Conservation (phyloP, 2,329 filamentous ascomycete species). For the Stachybotrys chartarum region DNA sequence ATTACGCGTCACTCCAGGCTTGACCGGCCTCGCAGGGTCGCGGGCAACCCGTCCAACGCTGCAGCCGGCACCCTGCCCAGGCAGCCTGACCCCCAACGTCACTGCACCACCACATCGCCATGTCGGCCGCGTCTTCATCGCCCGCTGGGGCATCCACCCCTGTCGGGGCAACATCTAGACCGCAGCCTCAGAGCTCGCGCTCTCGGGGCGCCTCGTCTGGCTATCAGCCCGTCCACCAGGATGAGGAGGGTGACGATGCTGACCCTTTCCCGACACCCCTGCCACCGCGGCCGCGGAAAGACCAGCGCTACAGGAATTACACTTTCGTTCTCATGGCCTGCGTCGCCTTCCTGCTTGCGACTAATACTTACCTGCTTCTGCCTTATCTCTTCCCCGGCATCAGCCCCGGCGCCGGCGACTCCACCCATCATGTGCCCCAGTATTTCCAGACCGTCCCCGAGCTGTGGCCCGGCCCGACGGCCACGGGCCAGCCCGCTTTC, state of each 20-base stretch:
- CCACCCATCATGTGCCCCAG: constrained; percentile 42
- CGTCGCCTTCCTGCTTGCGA: constrained; percentile 27
- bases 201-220: constrained; percentile 10
- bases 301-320: constrained; percentile 20
- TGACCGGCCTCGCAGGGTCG: too few relatives aligned
- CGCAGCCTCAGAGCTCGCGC: constrained; percentile 6
- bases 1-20: too few relatives aligned
- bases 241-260: constrained; percentile 18
- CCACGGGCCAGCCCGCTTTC: constrained; percentile 64
- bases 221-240: constrained; percentile 26
- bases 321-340: constrained; percentile 22
- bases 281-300: constrained; percentile 11
- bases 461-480: constrained; percentile 57
- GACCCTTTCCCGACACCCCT: constrained; percentile 7
- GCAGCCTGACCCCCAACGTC: too few relatives aligned
- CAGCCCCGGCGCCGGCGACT: constrained; percentile 15
- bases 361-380: constrained; percentile 28
- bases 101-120: too few relatives aligned
- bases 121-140: too few relatives aligned
- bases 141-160: constrained; percentile 1
- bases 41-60: too few relatives aligned
- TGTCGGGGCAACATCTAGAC: constrained; percentile 11
- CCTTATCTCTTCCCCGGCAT: constrained; percentile 20
- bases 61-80: too few relatives aligned
- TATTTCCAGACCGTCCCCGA: constrained; percentile 57